phyloP scores from a whole-genome alignment of 176 grass and related monocot genomes.

The sorghum (Sorghum bicolor) region Sorghum_bicolor_NCBIv3 NC_012872.2:55001001-55001500 shows the following conservation, averaged over 20 bases:
- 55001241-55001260: not conserved
- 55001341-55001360: constrained; percentile 82
- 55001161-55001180: constrained; percentile 60
- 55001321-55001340: constrained; percentile 82
- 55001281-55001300: not conserved
- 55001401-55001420: not conserved
- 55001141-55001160: constrained; percentile 79
- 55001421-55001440: constrained; percentile 16
- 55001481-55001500: not conserved
- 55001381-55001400: constrained; percentile 54
- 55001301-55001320: constrained; percentile 85
- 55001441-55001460: not conserved
- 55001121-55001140: constrained; percentile 59
- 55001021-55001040: constrained; percentile 40
- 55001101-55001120: not conserved
- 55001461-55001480: too few relatives aligned
- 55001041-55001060: constrained; percentile 1
- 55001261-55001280: not conserved
- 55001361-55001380: constrained; percentile 72
- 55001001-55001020: constrained; percentile 80
- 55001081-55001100: not conserved
- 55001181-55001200: constrained; percentile 51
- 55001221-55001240: not conserved
- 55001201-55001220: not conserved
- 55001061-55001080: too few relatives aligned